Evolutionary conservation across 176 grass and related monocot genomes (phyloP).

Genomic region (Echinochloa phyllopogon): DNA sequence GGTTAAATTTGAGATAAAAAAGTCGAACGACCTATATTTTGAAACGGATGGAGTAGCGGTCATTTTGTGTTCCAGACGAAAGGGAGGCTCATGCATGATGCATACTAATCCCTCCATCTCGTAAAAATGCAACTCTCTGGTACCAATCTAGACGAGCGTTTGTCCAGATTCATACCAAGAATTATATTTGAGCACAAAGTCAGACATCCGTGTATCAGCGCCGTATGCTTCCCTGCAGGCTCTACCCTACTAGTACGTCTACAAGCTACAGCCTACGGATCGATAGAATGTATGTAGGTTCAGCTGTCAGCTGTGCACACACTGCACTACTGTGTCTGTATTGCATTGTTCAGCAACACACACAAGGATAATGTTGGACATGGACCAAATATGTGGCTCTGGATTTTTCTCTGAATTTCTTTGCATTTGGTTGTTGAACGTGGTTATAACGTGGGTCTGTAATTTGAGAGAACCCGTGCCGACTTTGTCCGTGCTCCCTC

Average conservation of each 20-base stretch:
- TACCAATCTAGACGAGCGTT: too few relatives aligned
- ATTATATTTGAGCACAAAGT: neutral
- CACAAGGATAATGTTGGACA: neutral
- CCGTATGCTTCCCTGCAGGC: neutral
- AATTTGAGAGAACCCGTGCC: slow-evolving; percentile 8
- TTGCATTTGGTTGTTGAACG: slow-evolving; percentile 40
- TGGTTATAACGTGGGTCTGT: slow-evolving; percentile 50
- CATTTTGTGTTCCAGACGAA: neutral
- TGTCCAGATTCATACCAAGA: too few relatives aligned
- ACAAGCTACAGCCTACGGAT: too few relatives aligned
- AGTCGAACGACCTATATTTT: too few relatives aligned
- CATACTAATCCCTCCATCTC: too few relatives aligned
- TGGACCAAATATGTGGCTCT: slow-evolving; percentile 34
- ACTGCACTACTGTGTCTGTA: neutral
- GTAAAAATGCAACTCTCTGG: too few relatives aligned
- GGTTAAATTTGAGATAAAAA: too few relatives aligned
- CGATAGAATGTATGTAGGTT: too few relatives aligned
- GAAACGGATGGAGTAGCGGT: too few relatives aligned
- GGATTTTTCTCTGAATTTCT: neutral
- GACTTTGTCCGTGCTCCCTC: slow-evolving; percentile 6
- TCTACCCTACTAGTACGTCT: neutral
- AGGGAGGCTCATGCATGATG: too few relatives aligned
- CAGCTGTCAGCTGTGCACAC: neutral
- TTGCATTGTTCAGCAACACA: neutral
- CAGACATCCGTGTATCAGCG: neutral